phyloP scores from a whole-genome alignment of 176 grass and related monocot species.

The Poa pratensis region DNA sequence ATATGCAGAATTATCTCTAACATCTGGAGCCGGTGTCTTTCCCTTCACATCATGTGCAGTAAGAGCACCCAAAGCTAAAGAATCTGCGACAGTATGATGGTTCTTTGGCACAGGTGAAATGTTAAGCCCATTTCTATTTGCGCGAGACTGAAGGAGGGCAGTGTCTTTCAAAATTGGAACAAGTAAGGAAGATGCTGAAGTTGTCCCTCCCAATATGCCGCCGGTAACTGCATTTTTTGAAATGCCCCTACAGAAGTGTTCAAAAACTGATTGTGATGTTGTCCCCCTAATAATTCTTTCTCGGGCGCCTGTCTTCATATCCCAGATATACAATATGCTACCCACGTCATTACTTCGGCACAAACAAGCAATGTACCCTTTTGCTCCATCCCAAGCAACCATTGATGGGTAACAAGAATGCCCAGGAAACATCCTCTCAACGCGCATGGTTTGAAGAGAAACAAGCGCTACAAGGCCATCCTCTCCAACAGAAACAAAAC shows the following conservation, averaged over 20 bases:
- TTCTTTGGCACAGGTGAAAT: conserved; percentile 42
- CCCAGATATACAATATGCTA: conserved; percentile 86
- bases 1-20: conserved; percentile 57
- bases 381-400: conserved; percentile 91
- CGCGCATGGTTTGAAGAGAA: conserved; percentile 80
- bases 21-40: conserved; percentile 54
- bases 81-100: conserved; percentile 49
- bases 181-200: conserved; percentile 82
- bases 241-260: conserved; percentile 91
- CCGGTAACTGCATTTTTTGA: conserved; percentile 83
- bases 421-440: conserved; percentile 96
- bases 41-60: conserved; percentile 46
- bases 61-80: conserved; percentile 38
- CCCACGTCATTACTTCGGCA: conserved; percentile 61
- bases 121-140: conserved; percentile 41
- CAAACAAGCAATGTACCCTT: conserved; percentile 96
- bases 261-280: conserved; percentile 80
- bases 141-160: conserved; percentile 32
- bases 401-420: conserved; percentile 76
- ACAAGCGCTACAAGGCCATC: conserved; percentile 88
- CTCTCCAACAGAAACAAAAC: conserved; percentile 90
- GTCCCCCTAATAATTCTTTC: conserved; percentile 75
- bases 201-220: conserved; percentile 87
- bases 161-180: conserved; percentile 72
- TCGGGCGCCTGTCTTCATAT: conserved; percentile 86